Evolutionary conservation across 1,284 basidiomycete genomes (phyloP).

Genomic region (Pseudozyma sp.): DNA sequence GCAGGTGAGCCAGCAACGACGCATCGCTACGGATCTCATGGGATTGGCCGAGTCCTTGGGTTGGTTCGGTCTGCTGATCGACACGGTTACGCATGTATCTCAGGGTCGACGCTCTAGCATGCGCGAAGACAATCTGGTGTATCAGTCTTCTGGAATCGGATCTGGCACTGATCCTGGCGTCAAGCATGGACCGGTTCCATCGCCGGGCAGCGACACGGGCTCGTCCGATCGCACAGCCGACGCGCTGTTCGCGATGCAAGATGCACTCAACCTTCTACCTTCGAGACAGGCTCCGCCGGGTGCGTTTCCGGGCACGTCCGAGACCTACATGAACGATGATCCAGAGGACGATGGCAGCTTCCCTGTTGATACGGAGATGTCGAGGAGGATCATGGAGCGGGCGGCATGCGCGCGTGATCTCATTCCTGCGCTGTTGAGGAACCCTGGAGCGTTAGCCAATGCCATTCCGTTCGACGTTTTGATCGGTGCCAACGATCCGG

Average conservation of each 20-base stretch:
- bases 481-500: slow-evolving; percentile 36
- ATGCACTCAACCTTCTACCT: slow-evolving; percentile 41
- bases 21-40: slow-evolving; percentile 43
- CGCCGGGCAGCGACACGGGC: slow-evolving; percentile 13
- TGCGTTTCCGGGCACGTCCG: slow-evolving; percentile 45
- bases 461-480: slow-evolving; percentile 47
- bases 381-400: slow-evolving; percentile 47
- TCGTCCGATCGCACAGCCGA: slow-evolving; percentile 40
- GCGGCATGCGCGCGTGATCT: slow-evolving; percentile 46
- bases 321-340: slow-evolving; percentile 47
- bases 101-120: slow-evolving; percentile 42
- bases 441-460: slow-evolving; percentile 44
- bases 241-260: slow-evolving; percentile 47
- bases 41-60: slow-evolving; percentile 48
- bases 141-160: slow-evolving; percentile 31
- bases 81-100: slow-evolving; percentile 46
- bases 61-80: slow-evolving; percentile 51
- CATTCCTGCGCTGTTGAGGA: slow-evolving; percentile 43
- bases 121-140: slow-evolving; percentile 44
- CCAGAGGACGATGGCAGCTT: slow-evolving; percentile 32
- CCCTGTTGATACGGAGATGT: slow-evolving; percentile 50
- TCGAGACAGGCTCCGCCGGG: slow-evolving; percentile 46
- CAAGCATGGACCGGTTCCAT: slow-evolving; percentile 17
- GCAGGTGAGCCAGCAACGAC: slow-evolving; percentile 29
- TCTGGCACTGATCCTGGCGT: slow-evolving; percentile 43